Percentiles rank a stretch among this genome's conserved stretches.
phyloP scores from a whole-genome alignment of 2,329 filamentous ascomycete species.

The Aspergillus udagawae region DNA sequence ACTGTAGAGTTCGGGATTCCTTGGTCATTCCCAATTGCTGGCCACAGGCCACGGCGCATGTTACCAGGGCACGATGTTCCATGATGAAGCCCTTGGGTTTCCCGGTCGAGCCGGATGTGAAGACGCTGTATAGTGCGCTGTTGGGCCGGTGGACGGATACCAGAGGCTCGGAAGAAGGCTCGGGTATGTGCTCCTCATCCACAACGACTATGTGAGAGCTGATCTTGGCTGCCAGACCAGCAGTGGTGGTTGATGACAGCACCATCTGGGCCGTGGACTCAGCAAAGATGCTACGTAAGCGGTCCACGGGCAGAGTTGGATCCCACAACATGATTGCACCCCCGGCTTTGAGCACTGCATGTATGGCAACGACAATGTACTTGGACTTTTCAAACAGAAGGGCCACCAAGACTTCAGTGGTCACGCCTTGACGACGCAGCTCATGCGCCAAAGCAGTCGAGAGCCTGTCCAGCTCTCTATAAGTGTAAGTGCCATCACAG shows the following conservation, averaged over 20 bases:
- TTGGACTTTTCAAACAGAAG: not conserved
- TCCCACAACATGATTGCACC: not conserved
- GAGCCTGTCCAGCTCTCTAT: not conserved
- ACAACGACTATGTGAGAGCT: not conserved
- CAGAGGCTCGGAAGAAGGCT: not conserved
- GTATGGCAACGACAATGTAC: not conserved
- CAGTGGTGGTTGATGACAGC: not conserved
- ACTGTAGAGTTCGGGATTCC: slow-evolving; percentile 37
- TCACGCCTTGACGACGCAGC: not conserved
- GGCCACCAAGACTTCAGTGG: not conserved
- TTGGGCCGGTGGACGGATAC: not conserved
- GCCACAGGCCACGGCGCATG: not conserved
- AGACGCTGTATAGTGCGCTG: not conserved
- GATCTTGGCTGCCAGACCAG: not conserved
- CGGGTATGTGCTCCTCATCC: not conserved
- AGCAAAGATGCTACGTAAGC: not conserved
- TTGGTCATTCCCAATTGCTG: not conserved
- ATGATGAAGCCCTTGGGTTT: not conserved
- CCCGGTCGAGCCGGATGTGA: not conserved
- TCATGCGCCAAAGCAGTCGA: not conserved
- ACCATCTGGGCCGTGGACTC: not conserved
- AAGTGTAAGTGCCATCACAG: not conserved
- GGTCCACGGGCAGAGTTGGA: not conserved
- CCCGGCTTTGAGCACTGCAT: not conserved
- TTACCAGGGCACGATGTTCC: not conserved